Conservation (phyloP, 2,329 filamentous ascomycete genomes). For the Aspergillus ochraceoroseus region DNA sequence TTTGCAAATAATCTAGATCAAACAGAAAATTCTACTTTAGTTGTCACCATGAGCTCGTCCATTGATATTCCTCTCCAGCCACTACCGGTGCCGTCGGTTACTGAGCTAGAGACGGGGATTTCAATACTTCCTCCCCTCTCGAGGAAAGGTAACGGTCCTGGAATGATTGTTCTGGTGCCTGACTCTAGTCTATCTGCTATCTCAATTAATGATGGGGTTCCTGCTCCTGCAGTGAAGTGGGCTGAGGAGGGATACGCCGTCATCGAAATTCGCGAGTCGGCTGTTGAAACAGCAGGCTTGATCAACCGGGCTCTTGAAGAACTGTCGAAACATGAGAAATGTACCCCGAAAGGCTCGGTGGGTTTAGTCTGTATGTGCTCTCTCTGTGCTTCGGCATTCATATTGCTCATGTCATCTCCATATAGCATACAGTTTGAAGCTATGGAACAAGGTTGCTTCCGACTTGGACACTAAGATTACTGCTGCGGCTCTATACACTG, state of each 20-base stretch:
- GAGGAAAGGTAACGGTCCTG: conserved; percentile 44
- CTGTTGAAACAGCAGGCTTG: neutral
- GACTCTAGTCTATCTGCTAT: conserved; percentile 23
- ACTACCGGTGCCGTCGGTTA: neutral
- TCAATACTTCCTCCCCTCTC: conserved; percentile 44
- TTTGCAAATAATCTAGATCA: too few relatives aligned
- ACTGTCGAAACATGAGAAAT: conserved; percentile 21
- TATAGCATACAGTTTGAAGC: neutral
- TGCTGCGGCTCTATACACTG: conserved; percentile 2
- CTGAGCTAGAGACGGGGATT: conserved; percentile 18
- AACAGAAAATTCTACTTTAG: too few relatives aligned
- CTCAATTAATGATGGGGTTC: conserved; percentile 40
- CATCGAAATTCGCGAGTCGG: conserved; percentile 43
- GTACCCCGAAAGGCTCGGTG: conserved; percentile 5
- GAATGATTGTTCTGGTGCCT: conserved; percentile 42
- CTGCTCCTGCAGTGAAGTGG: conserved; percentile 59
- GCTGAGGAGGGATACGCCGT: conserved; percentile 63
- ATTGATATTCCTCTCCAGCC: conserved; percentile 3
- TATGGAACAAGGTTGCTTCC: conserved; percentile 4
- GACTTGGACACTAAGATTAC: neutral
- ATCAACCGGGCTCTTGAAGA: conserved; percentile 16
- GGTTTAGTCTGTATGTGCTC: neutral
- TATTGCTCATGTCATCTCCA: too few relatives aligned
- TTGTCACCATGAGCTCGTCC: neutral
- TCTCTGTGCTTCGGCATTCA: neutral